These are phyloP conservation scores for Fagopyrum esculentum DNA, from an alignment of 148 eudicot species.

Conservation along the genomic window DNA sequence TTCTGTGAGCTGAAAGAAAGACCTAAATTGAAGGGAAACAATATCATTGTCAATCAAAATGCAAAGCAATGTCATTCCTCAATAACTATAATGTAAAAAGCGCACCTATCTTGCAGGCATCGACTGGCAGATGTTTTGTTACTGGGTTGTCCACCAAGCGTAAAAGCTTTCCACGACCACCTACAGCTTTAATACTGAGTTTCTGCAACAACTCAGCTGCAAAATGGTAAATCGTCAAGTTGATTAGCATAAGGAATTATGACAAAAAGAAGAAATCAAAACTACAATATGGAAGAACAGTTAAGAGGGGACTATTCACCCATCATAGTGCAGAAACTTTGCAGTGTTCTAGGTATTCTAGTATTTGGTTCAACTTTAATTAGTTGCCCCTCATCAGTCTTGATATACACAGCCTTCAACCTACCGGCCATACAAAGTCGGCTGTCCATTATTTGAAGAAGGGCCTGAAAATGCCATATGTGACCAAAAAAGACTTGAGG, in stretches of 20 bases:
- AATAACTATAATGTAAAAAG: background rate
- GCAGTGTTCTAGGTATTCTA: slow-evolving; percentile 1
- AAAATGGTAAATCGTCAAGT: background rate
- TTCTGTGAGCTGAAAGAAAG: background rate
- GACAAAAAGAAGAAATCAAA: background rate
- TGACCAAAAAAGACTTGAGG: background rate
- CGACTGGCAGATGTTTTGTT: background rate
- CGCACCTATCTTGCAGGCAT: background rate
- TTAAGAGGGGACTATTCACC: background rate
- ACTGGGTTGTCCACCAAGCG: background rate
- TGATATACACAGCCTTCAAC: slow-evolving; percentile 21
- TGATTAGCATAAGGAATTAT: background rate
- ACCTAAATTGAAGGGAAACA: background rate
- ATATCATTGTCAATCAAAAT: background rate
- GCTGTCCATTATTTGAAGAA: slow-evolving; percentile 18
- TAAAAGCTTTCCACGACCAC: slow-evolving; percentile 4
- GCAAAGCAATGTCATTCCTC: background rate
- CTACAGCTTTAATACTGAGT: background rate
- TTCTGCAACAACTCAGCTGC: slow-evolving; percentile 7
- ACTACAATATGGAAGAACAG: background rate
- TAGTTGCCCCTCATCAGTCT: slow-evolving; percentile 15
- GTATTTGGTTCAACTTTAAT: slow-evolving; percentile 3
- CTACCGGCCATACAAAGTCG: slow-evolving; percentile 21
- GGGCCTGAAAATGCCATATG: slow-evolving; percentile 11
- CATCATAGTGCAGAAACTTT: slow-evolving; percentile 5